phyloP scores from a whole-genome alignment of 2,329 filamentous ascomycete genomes.

The Cryphonectria carpinicola region DNA sequence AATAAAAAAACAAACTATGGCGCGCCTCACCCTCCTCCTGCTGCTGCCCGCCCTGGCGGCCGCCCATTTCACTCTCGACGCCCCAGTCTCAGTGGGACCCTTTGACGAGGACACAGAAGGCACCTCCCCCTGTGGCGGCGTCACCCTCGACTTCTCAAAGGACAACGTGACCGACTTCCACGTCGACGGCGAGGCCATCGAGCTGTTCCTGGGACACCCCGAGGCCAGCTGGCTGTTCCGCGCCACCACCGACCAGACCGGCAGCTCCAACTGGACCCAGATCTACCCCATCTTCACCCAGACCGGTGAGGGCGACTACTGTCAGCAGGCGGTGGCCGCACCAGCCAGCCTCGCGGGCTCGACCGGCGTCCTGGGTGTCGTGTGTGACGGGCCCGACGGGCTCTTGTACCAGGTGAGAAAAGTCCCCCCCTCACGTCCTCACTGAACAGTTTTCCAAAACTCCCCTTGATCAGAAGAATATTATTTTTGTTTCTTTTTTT shows the following conservation, averaged over 20 bases:
- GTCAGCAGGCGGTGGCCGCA: constrained; percentile 52
- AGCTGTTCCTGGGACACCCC: constrained; percentile 53
- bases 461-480: neutral
- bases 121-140: constrained; percentile 59
- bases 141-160: constrained; percentile 47
- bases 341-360: constrained; percentile 56
- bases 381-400: constrained; percentile 58
- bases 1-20: constrained; percentile 36
- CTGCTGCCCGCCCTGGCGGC: constrained; percentile 46
- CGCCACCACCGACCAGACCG: constrained; percentile 55
- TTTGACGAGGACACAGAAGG: constrained; percentile 51
- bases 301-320: constrained; percentile 58
- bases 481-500: no score
- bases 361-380: constrained; percentile 58
- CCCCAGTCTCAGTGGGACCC: constrained; percentile 51
- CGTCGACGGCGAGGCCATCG: constrained; percentile 59
- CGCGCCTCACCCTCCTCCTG: constrained; percentile 43
- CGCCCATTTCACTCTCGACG: constrained; percentile 60
- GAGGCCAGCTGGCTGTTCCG: constrained; percentile 62
- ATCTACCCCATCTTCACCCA: constrained; percentile 58
- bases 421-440: no score
- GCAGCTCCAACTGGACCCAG: constrained; percentile 56
- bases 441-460: neutral
- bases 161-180: constrained; percentile 54
- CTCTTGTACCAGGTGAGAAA: constrained; percentile 57